Base-by-base conservation (phyloP, 2,329 filamentous ascomycete species). In the Aspergillus clavatus region DNA sequence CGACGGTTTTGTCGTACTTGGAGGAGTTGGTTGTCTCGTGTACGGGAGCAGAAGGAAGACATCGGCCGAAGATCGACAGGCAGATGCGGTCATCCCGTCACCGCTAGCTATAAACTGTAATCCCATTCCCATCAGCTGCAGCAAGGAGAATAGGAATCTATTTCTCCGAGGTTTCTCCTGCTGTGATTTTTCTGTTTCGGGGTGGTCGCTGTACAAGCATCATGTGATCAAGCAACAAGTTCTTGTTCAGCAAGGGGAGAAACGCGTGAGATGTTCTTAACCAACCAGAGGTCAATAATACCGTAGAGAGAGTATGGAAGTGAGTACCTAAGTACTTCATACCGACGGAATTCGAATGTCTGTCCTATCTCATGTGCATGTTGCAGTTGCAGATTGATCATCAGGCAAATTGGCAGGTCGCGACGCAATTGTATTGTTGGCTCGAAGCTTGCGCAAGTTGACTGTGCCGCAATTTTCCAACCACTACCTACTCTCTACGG, bases 391-490 rank as follows among this genome's bases (percentile, higher is more conserved):
- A 28, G 4, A 28, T 4, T 28, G 10, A 33, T 16, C 3, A 6
- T 33, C 16, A 6, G 4, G 8, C 19, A n/a, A n/a, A n/a, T 19
- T 35, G 8, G 31, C 31, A 35, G 23, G 4, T 24, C 23, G 8
- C 23, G 4, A 8, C 8, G 23, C 23, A 24, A n/a, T n/a, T n/a
- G 23, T 24, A 24, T 29, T 45, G 46, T 35, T 19, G 26, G 38
- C 44, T 43, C 42, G 27, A 42, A 38, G 40, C 46, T 50, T 53
- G 50, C 43, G 54, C 54, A 48, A 43, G 27, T 53, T 56, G 48
- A 53, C 52, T 53, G 46, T 51, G 54, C 50, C 54, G 54, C 50
- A 56, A 47, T 50, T 35, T 5, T 39, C 31, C 27, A 41, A 23
- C 27, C 28, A 14, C 41, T 38, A 40, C 29, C 16, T 12, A 31